These are phyloP conservation scores for Boletus semigastroideus DNA, from an alignment of 1,284 basidiomycete species.

Conservation along the genomic window DNA sequence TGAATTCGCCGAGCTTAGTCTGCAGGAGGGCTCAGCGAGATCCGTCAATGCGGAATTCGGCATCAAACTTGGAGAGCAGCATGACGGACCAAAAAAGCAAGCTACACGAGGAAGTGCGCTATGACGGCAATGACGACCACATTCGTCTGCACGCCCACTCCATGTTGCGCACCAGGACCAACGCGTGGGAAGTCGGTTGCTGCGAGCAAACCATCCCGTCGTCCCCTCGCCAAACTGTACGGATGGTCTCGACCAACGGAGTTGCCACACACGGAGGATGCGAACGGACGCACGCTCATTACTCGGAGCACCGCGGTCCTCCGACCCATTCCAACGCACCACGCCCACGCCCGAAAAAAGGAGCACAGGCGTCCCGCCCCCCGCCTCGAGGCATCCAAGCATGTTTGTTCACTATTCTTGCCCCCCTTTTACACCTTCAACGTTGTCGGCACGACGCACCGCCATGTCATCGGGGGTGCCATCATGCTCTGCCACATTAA, in stretches of 20 bases:
- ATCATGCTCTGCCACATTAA: conserved; percentile 10
- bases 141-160: too few species aligned
- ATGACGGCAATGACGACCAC: neutral
- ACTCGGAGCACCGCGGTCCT: conserved; percentile 16
- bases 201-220: neutral
- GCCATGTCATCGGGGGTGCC: neutral
- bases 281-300: neutral
- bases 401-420: neutral
- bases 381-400: conserved; percentile 8
- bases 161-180: too few species aligned
- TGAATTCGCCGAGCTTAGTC: neutral
- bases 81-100: neutral
- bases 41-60: neutral
- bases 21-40: too few species aligned
- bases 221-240: neutral
- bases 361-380: neutral
- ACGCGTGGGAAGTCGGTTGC: conserved; percentile 9
- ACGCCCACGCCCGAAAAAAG: neutral
- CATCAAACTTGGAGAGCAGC: neutral
- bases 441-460: neutral
- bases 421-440: neutral
- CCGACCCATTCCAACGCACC: neutral
- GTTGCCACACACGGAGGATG: too few species aligned
- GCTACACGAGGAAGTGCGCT: neutral
- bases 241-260: too few species aligned